Evolutionary conservation across 2,329 filamentous ascomycete genomes (phyloP).

Genomic region (Drechslerella coelobrocha): DNA sequence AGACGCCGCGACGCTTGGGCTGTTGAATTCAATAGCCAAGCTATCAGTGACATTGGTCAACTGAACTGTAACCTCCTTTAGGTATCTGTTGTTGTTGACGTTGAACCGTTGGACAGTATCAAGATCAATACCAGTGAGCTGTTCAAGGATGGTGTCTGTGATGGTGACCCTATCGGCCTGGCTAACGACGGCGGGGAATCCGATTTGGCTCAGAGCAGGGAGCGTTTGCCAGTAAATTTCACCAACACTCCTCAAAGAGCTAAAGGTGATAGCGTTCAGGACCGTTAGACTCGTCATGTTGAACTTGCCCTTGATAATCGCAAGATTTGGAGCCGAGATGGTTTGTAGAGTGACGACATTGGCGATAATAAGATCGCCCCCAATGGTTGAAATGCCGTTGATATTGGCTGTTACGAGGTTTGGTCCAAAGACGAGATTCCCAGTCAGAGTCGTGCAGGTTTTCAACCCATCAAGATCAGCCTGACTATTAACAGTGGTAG

Average conservation of each 20-base stretch:
- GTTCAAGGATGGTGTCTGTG: slow-evolving; percentile 82
- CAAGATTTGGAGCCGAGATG: slow-evolving; percentile 67
- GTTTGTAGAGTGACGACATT: slow-evolving; percentile 67
- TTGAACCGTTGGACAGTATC: slow-evolving; percentile 73
- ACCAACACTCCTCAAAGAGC: slow-evolving; percentile 69
- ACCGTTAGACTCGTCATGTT: slow-evolving; percentile 71
- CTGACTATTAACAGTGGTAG: slow-evolving; percentile 32
- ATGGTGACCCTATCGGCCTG: slow-evolving; percentile 74
- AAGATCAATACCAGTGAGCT: slow-evolving; percentile 81
- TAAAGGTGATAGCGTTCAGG: slow-evolving; percentile 73
- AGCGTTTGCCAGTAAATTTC: slow-evolving; percentile 76
- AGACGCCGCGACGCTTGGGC: slow-evolving; percentile 70
- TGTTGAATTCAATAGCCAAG: slow-evolving; percentile 81
- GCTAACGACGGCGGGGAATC: slow-evolving; percentile 70
- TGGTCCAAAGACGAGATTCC: slow-evolving; percentile 70
- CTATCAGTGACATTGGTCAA: slow-evolving; percentile 75
- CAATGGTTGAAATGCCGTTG: slow-evolving; percentile 66
- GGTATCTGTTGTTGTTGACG: slow-evolving; percentile 88
- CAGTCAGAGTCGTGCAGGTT: slow-evolving; percentile 72
- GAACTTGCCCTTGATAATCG: slow-evolving; percentile 73
- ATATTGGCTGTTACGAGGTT: slow-evolving; percentile 67
- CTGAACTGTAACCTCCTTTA: slow-evolving; percentile 77
- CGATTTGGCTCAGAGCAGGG: slow-evolving; percentile 67
- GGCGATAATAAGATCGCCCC: slow-evolving; percentile 65
- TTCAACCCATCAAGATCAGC: slow-evolving; percentile 54